Percentiles rank a stretch among this genome's conserved stretches.
phyloP scores from a whole-genome alignment of 345 rosid species.

The Anastatica hierochuntica region DNA sequence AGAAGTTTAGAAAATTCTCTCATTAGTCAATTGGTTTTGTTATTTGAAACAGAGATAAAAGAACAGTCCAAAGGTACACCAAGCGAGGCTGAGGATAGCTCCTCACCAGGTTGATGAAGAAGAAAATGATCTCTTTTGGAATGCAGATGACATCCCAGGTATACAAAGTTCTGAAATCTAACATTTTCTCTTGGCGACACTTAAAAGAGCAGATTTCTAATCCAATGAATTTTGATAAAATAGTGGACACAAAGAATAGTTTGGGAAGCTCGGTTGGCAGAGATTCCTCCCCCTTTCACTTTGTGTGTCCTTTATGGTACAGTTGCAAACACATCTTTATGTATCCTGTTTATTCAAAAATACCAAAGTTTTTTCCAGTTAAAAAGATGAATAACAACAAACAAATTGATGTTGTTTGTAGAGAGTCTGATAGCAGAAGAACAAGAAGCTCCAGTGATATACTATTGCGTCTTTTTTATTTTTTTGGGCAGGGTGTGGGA shows the following conservation, averaged over 20 bases:
- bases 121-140: conserved; percentile 72
- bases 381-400: too few relatives aligned
- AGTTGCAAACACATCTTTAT: too few relatives aligned
- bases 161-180: neutral
- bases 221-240: conserved; percentile 5
- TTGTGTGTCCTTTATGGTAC: too few relatives aligned
- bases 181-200: neutral
- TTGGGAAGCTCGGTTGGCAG: conserved; percentile 52
- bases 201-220: conserved; percentile 1
- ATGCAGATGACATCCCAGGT: conserved; percentile 73
- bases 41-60: conserved; percentile 44
- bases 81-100: conserved; percentile 32
- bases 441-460: too few relatives aligned
- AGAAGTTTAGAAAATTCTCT: neutral
- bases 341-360: too few relatives aligned
- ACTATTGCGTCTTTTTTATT: too few relatives aligned
- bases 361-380: too few relatives aligned
- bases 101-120: conserved; percentile 35
- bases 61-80: conserved; percentile 42
- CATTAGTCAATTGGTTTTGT: neutral
- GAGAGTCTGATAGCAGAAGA: too few relatives aligned
- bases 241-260: conserved; percentile 72
- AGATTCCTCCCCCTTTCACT: conserved; percentile 42
- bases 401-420: too few relatives aligned
- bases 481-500: too few relatives aligned